phyloP scores from a whole-genome alignment of 257 asterid species.

The Ballota nigra region DNA sequence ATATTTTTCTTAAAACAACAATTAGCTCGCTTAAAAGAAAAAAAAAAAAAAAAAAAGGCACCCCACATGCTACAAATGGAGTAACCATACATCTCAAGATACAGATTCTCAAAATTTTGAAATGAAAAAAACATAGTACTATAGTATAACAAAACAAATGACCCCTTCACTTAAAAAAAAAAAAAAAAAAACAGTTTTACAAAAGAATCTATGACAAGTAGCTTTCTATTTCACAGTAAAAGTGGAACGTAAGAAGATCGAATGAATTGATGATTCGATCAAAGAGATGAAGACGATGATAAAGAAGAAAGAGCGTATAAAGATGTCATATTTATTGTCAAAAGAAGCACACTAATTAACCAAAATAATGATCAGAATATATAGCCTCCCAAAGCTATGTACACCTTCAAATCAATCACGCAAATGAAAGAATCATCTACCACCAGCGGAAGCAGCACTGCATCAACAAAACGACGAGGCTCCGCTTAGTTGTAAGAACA shows the following conservation, averaged over 20 bases:
- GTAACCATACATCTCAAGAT: no score
- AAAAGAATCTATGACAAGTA: constrained; percentile 18
- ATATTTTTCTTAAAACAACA: no score
- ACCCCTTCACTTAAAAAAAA: not conserved
- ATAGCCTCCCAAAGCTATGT: constrained; percentile 28
- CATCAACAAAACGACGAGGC: not conserved
- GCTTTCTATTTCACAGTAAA: constrained; percentile 15
- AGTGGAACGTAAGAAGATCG: constrained; percentile 7
- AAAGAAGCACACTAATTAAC: constrained; percentile 24
- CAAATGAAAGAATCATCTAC: constrained; percentile 21
- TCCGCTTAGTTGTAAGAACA: not conserved
- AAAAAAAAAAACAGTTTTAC: not conserved
- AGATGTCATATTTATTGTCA: constrained; percentile 18
- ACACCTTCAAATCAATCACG: constrained; percentile 5
- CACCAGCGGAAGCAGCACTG: constrained; percentile 56
- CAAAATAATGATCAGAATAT: constrained; percentile 13
- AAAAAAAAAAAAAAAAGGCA: no score
- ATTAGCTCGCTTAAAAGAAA: no score
- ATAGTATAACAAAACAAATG: no score
- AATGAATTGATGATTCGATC: constrained; percentile 1
- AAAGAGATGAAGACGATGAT: not conserved
- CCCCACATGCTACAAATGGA: no score
- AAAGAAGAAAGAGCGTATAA: constrained; percentile 8
- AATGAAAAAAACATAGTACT: no score
- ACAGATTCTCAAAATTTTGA: no score